Conservation (phyloP, 257 asterid species). For the Rauvolfia tetraphylla region DNA sequence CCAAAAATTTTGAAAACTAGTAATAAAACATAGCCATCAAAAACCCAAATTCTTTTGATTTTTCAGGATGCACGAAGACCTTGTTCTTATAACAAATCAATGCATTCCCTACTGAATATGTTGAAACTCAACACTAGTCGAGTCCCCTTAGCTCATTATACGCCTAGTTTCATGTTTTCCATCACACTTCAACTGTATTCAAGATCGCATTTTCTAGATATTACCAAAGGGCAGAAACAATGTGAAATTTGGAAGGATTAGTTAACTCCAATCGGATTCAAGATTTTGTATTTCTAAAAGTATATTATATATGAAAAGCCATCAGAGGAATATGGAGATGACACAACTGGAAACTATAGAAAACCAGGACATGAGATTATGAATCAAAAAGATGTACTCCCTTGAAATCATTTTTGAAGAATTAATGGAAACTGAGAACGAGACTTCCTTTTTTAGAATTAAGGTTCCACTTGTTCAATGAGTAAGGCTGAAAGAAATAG, state of each 20-base stretch:
- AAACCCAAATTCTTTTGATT: not conserved
- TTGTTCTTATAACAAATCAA: not conserved
- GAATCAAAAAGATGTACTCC: too few species aligned
- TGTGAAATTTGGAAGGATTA: not conserved
- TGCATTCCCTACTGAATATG: not conserved
- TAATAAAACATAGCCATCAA: not conserved
- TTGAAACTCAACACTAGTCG: not conserved
- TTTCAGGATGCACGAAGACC: not conserved
- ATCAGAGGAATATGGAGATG: not conserved
- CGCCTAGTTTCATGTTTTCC: not conserved
- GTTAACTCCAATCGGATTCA: not conserved
- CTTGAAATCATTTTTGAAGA: too few species aligned
- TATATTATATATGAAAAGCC: too few species aligned
- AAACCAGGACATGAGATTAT: not conserved
- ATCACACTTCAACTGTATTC: not conserved
- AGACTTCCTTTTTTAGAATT: not conserved
- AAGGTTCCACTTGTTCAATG: not conserved
- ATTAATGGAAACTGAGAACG: not conserved
- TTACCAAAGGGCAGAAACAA: not conserved
- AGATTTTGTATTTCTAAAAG: not conserved
- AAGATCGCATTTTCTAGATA: not conserved
- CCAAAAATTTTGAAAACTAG: too few species aligned
- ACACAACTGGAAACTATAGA: not conserved
- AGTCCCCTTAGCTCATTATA: not conserved
- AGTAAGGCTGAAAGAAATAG: not conserved